Evolutionary conservation across 177 flowering plant species (phyloP), one percentile per base, ranked within the genome.

Genomic region (Vitis hybrid): DNA sequence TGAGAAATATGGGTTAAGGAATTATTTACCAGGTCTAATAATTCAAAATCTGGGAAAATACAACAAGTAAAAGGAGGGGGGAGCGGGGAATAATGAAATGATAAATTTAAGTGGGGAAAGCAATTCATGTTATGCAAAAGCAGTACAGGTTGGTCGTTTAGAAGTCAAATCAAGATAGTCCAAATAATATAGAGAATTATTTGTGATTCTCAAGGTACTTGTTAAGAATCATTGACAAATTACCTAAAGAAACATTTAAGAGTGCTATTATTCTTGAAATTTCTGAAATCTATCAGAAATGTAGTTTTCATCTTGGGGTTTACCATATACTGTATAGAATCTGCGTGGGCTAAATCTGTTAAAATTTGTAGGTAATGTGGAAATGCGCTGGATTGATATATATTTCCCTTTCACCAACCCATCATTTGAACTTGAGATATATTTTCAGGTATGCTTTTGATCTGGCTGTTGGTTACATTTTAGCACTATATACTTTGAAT

Each of bases 371-470:
- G 94, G 99, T 84, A 86, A 84, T 67, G 99, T 96, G 64, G 97
- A 93, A 74, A 93, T 93, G 97, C 93, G 95, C 12, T 96, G 99
- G 99, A 80, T 96, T 69, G 98, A 96, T 79, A 84, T 98, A 62
- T 93, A 93, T 79, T 91, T 93, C 75, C 98, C 98, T 13, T 93
- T 93, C 76, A 96, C 98, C 61, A 81, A 88, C 72, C 99, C 99
- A 61, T 95, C 99, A 48, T 95, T 84, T 78, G 99, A 96, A 74
- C 94, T 96, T 62, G 98, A 96, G 80, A 96, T 96, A 82, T 91
- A 81, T 78, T 96, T 93, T 76, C 87, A 95, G 98, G 99, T 95
- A 68, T 53, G 66, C 54, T 64, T 51, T 15, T 20, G 61, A 41
- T 50, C 50, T 41, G 21, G 10, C 5, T 48, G 52, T 2, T 20